Conservation (phyloP, 139 green algal species). For the Tetradesmus lagerheimii region DNA sequence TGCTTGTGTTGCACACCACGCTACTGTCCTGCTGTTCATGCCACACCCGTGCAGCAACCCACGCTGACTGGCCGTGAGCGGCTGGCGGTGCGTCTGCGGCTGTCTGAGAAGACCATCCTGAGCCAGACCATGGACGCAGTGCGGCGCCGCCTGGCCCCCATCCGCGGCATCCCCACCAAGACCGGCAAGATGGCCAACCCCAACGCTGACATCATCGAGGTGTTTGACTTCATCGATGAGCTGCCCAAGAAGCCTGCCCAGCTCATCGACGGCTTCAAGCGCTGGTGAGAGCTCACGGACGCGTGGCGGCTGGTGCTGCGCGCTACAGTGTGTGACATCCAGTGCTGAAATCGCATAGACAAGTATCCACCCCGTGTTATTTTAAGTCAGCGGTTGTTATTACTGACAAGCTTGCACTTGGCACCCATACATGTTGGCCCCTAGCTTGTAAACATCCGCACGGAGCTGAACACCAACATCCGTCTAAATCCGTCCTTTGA, state of each 20-base stretch:
- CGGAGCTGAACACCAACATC: too few species aligned
- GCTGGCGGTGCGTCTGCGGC: slow-evolving; percentile 72
- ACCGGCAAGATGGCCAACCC: slow-evolving; percentile 84
- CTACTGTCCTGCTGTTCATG: neutral
- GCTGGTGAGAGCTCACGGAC: slow-evolving; percentile 53
- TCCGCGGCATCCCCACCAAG: slow-evolving; percentile 97
- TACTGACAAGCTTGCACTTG: too few species aligned
- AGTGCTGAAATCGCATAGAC: too few species aligned
- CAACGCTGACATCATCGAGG: slow-evolving; percentile 93
- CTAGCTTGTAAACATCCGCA: too few species aligned
- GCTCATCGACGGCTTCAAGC: slow-evolving; percentile 71
- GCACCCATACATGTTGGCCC: too few species aligned
- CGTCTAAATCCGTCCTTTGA: too few species aligned
- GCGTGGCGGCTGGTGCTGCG: neutral
- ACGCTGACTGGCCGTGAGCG: slow-evolving; percentile 54
- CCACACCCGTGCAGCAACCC: slow-evolving; percentile 24
- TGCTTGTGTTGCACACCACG: too few species aligned
- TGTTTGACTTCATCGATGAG: slow-evolving; percentile 92
- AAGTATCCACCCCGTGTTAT: too few species aligned
- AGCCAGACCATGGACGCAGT: slow-evolving; percentile 81
- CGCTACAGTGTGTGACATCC: neutral
- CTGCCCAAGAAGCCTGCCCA: slow-evolving; percentile 77
- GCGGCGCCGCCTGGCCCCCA: slow-evolving; percentile 88
- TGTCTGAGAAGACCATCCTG: slow-evolving; percentile 84
- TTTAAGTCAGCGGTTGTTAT: too few species aligned